These are phyloP conservation scores for Endogone sp. DNA, from an alignment of 192 early-diverging fungal species.

Conservation along the genomic window DNA sequence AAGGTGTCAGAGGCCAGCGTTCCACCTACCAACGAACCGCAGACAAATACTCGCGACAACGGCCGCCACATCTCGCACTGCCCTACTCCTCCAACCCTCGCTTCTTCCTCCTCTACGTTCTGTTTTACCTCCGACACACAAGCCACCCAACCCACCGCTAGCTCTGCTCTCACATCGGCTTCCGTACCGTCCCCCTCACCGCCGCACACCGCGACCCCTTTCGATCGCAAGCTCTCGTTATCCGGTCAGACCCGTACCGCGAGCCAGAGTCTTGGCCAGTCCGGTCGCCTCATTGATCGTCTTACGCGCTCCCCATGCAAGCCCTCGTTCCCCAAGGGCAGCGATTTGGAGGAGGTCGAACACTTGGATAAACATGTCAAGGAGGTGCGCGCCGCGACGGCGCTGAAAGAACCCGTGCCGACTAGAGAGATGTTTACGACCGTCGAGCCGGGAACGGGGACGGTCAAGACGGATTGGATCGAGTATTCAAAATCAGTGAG, in stretches of 20 bases:
- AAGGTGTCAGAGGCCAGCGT: no score
- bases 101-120: no score
- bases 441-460: constrained; percentile 3
- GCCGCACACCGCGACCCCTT: no score
- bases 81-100: no score
- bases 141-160: no score
- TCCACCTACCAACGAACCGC: no score
- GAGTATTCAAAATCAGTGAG: constrained; percentile 15
- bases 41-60: no score
- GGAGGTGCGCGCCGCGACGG: constrained; percentile 10
- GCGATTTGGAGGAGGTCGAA: neutral
- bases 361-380: constrained; percentile 22
- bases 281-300: neutral
- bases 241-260: no score
- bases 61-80: no score
- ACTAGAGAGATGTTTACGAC: constrained; percentile 5
- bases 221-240: neutral
- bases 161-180: no score
- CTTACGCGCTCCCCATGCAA: no score
- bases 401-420: neutral
- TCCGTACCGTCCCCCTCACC: neutral
- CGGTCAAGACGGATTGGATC: constrained; percentile 6
- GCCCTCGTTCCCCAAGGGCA: neutral
- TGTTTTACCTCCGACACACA: no score
- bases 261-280: neutral